A percentile compares a stretch with the other conserved stretches of the same genome.
phyloP scores from a whole-genome alignment of 2,329 filamentous ascomycete genomes.

The Coniochaeta sp. region DNA sequence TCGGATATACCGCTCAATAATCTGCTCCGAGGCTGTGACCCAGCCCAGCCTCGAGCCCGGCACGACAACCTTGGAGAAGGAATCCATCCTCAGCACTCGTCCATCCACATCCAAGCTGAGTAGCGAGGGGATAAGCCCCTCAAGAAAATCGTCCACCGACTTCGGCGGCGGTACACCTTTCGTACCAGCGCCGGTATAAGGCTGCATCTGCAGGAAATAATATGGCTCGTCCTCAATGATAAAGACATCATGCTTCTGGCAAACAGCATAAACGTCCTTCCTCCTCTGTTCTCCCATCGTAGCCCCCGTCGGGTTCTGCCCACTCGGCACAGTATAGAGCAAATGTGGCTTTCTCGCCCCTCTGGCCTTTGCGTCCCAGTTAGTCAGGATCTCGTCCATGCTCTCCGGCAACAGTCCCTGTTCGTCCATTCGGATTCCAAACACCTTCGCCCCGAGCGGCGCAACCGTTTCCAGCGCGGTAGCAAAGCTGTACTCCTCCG shows the following conservation, averaged over 20 bases:
- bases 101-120: constrained; percentile 79
- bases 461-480: constrained; percentile 54
- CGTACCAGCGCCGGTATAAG: constrained; percentile 52
- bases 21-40: constrained; percentile 80
- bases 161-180: constrained; percentile 46
- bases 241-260: constrained; percentile 75
- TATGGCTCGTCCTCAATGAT: constrained; percentile 93
- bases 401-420: constrained; percentile 43
- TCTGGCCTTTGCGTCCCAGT: constrained; percentile 38
- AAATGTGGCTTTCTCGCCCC: constrained; percentile 42
- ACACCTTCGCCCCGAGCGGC: constrained; percentile 43
- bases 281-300: constrained; percentile 65
- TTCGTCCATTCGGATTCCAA: constrained; percentile 44
- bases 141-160: constrained; percentile 65
- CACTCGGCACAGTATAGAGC: constrained; percentile 59
- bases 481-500: constrained; percentile 87
- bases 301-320: constrained; percentile 86
- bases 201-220: constrained; percentile 86
- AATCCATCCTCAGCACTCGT: constrained; percentile 83
- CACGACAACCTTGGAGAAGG: constrained; percentile 84
- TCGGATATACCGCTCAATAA: constrained; percentile 73
- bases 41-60: constrained; percentile 79
- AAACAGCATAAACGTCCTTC: constrained; percentile 66
- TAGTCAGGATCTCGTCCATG: constrained; percentile 42
- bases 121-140: constrained; percentile 63